Evolutionary conservation across 306 rosid species (phyloP).

Genomic region (Crotalaria pallida): DNA sequence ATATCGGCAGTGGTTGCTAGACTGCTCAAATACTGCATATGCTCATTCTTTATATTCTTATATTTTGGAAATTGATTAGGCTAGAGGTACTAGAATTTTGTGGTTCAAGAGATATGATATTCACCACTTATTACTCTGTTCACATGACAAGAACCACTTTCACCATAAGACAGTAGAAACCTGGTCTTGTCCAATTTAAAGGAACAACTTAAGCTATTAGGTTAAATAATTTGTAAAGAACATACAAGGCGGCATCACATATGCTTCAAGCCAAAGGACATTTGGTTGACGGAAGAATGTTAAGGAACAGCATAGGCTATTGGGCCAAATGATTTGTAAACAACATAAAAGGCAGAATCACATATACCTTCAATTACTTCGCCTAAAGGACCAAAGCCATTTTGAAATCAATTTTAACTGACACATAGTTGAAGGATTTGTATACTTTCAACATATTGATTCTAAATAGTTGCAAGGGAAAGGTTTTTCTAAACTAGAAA

Average conservation of each 20-base stretch:
- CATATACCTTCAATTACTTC: background rate
- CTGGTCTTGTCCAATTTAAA: background rate
- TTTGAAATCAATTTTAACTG: background rate
- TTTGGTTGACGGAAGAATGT: background rate
- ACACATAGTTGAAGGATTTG: background rate
- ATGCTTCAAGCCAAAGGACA: background rate
- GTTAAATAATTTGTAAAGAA: conserved; percentile 1
- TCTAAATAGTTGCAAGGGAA: background rate
- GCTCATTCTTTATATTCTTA: background rate
- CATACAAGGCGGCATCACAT: background rate
- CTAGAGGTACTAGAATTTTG: background rate
- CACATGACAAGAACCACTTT: background rate
- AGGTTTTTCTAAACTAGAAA: background rate
- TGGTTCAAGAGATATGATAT: background rate
- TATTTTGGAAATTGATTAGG: background rate
- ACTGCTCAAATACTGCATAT: background rate
- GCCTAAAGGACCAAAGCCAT: background rate
- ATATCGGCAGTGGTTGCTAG: background rate
- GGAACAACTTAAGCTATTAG: background rate
- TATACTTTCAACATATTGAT: background rate
- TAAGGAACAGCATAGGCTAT: background rate
- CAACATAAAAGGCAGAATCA: background rate
- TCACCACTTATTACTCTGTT: background rate
- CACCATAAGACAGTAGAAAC: background rate
- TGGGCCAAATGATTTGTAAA: background rate